phyloP scores from a whole-genome alignment of 2,329 filamentous ascomycete genomes.

The Stemphylium lycopersici region DNA sequence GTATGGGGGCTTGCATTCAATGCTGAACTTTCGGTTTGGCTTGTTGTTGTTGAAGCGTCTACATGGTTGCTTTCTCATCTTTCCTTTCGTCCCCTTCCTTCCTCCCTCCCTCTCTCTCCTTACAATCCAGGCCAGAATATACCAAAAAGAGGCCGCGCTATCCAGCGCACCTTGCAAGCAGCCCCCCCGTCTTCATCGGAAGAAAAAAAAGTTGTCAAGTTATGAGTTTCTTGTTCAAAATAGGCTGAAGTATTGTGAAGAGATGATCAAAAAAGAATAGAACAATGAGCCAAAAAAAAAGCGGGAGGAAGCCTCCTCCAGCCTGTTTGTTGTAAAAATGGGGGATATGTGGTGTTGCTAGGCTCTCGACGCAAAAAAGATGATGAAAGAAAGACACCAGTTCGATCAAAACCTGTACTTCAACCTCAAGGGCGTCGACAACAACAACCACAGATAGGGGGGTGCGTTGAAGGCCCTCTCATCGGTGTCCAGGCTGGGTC shows the following conservation, averaged over 20 bases:
- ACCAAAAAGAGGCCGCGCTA: slow-evolving; percentile 4
- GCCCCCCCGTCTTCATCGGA: background rate
- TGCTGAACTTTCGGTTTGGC: background rate
- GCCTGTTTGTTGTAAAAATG: slow-evolving; percentile 1
- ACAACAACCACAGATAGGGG: slow-evolving; percentile 22
- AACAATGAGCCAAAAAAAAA: background rate
- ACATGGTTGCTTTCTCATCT: background rate
- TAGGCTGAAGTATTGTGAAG: slow-evolving; percentile 18
- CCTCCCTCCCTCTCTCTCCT: background rate
- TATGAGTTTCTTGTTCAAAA: slow-evolving; percentile 24
- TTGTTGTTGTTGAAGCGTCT: background rate
- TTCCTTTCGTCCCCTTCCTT: background rate
- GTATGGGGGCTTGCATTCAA: background rate
- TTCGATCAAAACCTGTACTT: slow-evolving; percentile 43
- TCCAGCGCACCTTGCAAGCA: background rate
- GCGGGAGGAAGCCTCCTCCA: background rate
- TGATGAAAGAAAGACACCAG: slow-evolving; percentile 13
- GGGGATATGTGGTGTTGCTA: slow-evolving; percentile 22
- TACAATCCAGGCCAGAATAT: background rate
- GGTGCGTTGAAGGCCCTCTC: slow-evolving; percentile 45
- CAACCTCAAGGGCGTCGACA: slow-evolving; percentile 47
- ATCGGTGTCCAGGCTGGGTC: slow-evolving; percentile 47
- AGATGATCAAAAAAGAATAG: slow-evolving; percentile 6
- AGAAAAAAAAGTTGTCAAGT: slow-evolving; percentile 15
- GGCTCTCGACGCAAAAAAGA: slow-evolving; percentile 45